Base-by-base conservation (phyloP, 2,329 filamentous ascomycete species). In the Pseudogymnoascus sp. region DNA sequence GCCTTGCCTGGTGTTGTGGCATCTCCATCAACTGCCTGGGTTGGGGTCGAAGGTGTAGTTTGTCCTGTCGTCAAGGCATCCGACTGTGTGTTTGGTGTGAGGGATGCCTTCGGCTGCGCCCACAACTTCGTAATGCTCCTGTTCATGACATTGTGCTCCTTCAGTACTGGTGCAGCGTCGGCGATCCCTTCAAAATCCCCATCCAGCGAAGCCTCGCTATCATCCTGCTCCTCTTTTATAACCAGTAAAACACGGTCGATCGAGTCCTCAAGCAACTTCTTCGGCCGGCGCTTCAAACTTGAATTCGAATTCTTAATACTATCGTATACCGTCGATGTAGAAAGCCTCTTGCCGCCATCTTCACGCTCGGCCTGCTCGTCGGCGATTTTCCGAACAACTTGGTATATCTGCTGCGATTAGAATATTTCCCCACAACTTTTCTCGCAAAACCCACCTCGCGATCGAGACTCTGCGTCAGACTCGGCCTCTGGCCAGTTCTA, bases 251-350 rank as follows among this genome's bases (percentile, higher is more conserved):
- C 91, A 6, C 91, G 81, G 65, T 96, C 91, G 66, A 97, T 91
- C 37, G 89, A 88, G 66, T 94, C 90, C 73, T 96, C 90, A 1
- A 97, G 77, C 0, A 88, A 80, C 65, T 86, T 87, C 74, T 94
- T 96, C 39, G 91, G 91, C 67, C 89, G 86, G 21, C 94, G 81
- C 66, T 90, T 91, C 21, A 97, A 76, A 68, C 89, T 92, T 0
- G 92, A 96, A 73, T 97, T 97, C 12, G 92, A 96, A 60, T 80
- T 78, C 68, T 92, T 90, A 65, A 97, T 91, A 63, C 83, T 84
- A 39, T 92, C 87, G 72, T 94, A 96, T 1, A 95, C 82, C 2
- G 78, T 75, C 2, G 81, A 75, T 3, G 88, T 78, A 1, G 83
- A 86, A 6, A 89, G 76, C 61, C 78, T 80, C 6, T 79, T 75